Percentiles rank a stretch among this genome's conserved stretches.
Conservation (phyloP, 257 asterid species). For the Solanum medicagineum region DNA sequence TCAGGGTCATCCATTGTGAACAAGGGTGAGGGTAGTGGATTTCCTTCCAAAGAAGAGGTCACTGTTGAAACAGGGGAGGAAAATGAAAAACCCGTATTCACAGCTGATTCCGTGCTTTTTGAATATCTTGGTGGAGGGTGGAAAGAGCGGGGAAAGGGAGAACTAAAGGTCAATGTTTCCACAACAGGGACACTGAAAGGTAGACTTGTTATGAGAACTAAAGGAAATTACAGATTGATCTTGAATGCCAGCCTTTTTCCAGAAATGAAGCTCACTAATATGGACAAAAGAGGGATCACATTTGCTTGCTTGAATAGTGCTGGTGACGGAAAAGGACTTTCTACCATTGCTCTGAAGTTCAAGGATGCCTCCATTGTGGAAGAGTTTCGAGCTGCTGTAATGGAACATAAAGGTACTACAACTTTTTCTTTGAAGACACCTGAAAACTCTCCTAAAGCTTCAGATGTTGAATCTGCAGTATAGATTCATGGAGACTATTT, state of each 20-base stretch:
- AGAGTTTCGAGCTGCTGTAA: constrained; percentile 52
- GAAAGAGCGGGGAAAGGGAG: constrained; percentile 97
- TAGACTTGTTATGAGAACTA: constrained; percentile 79
- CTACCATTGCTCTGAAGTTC: constrained; percentile 83
- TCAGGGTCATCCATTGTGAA: constrained; percentile 12
- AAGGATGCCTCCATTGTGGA: constrained; percentile 61
- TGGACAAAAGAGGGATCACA: constrained; percentile 90
- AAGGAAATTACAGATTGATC: constrained; percentile 75
- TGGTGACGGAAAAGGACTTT: constrained; percentile 60
- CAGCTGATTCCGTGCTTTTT: constrained; percentile 63
- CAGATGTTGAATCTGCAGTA: constrained; percentile 20
- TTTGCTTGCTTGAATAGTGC: constrained; percentile 82
- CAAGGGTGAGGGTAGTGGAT: constrained; percentile 30
- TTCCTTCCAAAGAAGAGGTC: constrained; percentile 52
- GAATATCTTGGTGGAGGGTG: constrained; percentile 63
- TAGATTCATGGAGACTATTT: background rate
- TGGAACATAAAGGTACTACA: constrained; percentile 33
- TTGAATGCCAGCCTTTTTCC: constrained; percentile 81
- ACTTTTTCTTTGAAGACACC: constrained; percentile 46
- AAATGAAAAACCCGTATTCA: constrained; percentile 50
- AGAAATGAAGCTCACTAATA: constrained; percentile 76
- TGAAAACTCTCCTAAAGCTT: constrained; percentile 68
- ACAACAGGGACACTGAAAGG: constrained; percentile 46
- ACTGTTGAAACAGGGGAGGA: constrained; percentile 74
- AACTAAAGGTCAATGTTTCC: constrained; percentile 61